These are phyloP conservation scores for Coemansia sp. DNA, from an alignment of 192 early-diverging fungal genomes.

Conservation along the genomic window DNA sequence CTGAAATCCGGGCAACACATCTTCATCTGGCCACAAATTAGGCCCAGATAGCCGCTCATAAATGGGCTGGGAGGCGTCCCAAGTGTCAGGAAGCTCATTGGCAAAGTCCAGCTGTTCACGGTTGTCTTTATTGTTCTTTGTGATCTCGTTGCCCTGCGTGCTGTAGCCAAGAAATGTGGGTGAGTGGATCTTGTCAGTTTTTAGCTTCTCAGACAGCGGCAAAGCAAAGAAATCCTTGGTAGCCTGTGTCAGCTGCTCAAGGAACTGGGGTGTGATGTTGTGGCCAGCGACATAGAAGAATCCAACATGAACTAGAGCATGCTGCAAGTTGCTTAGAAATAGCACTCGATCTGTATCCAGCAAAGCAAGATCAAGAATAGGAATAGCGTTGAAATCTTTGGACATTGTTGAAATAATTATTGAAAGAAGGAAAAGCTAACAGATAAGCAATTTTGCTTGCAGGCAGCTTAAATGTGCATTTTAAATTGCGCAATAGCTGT, in stretches of 20 bases:
- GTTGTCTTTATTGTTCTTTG: conserved; percentile 49
- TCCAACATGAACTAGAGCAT: conserved; percentile 41
- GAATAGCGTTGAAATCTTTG: no score
- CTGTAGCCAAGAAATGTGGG: conserved; percentile 64
- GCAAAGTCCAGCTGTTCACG: conserved; percentile 63
- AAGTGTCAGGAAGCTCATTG: conserved; percentile 38
- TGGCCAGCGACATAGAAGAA: conserved; percentile 63
- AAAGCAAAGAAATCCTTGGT: conserved; percentile 56
- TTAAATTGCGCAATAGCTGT: background rate
- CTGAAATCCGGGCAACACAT: conserved; percentile 49
- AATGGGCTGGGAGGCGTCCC: conserved; percentile 30
- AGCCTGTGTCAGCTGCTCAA: conserved; percentile 22
- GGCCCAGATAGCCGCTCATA: conserved; percentile 59
- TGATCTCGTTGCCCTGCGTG: conserved; percentile 53
- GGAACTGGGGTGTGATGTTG: conserved; percentile 33
- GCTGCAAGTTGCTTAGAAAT: no score
- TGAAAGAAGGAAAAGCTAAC: no score
- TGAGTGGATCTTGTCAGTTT: conserved; percentile 57
- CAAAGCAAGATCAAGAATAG: no score
- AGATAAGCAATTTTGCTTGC: conserved; percentile 40
- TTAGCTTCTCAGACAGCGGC: conserved; percentile 59
- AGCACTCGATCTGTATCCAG: no score
- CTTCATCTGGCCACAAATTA: conserved; percentile 61
- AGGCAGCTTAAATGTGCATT: background rate
- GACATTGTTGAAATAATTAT: no score